Conservation (phyloP, 257 asterid genomes). For the Scutellaria barbata region DNA sequence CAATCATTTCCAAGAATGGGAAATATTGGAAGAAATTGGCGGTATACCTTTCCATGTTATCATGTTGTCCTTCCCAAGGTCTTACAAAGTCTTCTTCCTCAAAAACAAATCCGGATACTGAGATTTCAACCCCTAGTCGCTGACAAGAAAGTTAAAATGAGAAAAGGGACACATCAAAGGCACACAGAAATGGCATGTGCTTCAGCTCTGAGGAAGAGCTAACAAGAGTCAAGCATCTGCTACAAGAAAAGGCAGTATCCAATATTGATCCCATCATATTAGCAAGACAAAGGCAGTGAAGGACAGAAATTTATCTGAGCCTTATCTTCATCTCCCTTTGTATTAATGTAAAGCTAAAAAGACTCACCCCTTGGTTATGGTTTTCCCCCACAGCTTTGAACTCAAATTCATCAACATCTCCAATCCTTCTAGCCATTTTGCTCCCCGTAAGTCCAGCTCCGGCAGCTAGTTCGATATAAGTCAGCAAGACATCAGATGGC, state of each 20-base stretch:
- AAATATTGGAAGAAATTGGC: constrained; percentile 11
- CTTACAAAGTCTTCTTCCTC: constrained; percentile 80
- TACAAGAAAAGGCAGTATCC: not conserved
- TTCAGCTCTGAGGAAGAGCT: constrained; percentile 1
- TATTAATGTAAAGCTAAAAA: constrained; percentile 23
- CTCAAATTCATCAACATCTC: constrained; percentile 94
- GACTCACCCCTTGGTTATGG: constrained; percentile 94
- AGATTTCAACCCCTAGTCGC: constrained; percentile 90
- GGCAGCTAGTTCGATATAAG: constrained; percentile 68
- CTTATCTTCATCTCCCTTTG: constrained; percentile 5
- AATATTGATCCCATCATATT: constrained; percentile 15
- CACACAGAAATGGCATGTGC: constrained; percentile 21
- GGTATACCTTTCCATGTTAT: constrained; percentile 79
- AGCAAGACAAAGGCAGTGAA: constrained; percentile 31
- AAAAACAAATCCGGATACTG: constrained; percentile 86
- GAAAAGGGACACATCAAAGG: constrained; percentile 19
- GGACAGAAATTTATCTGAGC: constrained; percentile 6
- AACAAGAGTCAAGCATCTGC: constrained; percentile 3
- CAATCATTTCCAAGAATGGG: constrained; percentile 17
- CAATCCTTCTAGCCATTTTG: constrained; percentile 95
- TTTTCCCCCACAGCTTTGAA: constrained; percentile 84
- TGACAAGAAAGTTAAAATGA: constrained; percentile 48
- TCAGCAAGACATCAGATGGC: constrained; percentile 29
- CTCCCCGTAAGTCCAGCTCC: constrained; percentile 99
- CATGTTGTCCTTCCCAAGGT: constrained; percentile 84